Percentiles rank a stretch among this genome's conserved stretches.
phyloP scores from a whole-genome alignment of 495 filamentous ascomycete species.

The Cairneyella variabilis region DNA sequence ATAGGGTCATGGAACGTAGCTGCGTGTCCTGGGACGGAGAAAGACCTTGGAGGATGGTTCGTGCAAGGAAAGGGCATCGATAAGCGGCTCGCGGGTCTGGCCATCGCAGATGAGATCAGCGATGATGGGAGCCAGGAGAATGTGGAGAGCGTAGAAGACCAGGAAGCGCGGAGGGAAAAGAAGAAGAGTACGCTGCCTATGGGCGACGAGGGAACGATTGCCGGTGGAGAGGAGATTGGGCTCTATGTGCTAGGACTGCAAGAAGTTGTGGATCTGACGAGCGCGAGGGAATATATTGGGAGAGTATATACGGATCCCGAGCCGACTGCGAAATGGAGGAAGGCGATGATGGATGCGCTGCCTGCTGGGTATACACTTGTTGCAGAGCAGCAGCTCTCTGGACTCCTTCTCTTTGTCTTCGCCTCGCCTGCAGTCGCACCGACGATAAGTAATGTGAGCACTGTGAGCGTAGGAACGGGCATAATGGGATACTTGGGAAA shows the following conservation, averaged over 20 bases:
- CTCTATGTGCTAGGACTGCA: slow-evolving; percentile 90
- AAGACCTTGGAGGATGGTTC: slow-evolving; percentile 85
- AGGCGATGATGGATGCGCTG: slow-evolving; percentile 62
- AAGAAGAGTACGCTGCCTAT: slow-evolving; percentile 35
- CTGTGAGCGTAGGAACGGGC: slow-evolving; percentile 77
- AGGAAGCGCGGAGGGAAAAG: slow-evolving; percentile 36
- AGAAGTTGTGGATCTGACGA: slow-evolving; percentile 84
- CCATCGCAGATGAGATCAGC: slow-evolving; percentile 32
- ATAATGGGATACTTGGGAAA: slow-evolving; percentile 92
- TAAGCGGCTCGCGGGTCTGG: slow-evolving; percentile 50
- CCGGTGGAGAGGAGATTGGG: slow-evolving; percentile 62
- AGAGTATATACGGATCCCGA: slow-evolving; percentile 70
- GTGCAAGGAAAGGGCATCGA: slow-evolving; percentile 68
- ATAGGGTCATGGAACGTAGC: slow-evolving; percentile 96
- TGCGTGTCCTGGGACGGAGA: slow-evolving; percentile 72
- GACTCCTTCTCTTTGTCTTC: slow-evolving; percentile 81
- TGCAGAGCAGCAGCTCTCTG: slow-evolving; percentile 79
- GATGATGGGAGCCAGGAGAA: slow-evolving; percentile 25
- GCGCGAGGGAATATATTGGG: slow-evolving; percentile 49
- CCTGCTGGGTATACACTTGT: slow-evolving; percentile 74
- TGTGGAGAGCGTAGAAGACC: slow-evolving; percentile 35
- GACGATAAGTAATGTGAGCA: slow-evolving; percentile 72
- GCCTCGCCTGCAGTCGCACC: slow-evolving; percentile 70
- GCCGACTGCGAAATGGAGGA: slow-evolving; percentile 74
- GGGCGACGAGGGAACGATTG: slow-evolving; percentile 31